Evolutionary conservation across 1,139 yeast species (phyloP).

Genomic region (Arxiozyma bovina): DNA sequence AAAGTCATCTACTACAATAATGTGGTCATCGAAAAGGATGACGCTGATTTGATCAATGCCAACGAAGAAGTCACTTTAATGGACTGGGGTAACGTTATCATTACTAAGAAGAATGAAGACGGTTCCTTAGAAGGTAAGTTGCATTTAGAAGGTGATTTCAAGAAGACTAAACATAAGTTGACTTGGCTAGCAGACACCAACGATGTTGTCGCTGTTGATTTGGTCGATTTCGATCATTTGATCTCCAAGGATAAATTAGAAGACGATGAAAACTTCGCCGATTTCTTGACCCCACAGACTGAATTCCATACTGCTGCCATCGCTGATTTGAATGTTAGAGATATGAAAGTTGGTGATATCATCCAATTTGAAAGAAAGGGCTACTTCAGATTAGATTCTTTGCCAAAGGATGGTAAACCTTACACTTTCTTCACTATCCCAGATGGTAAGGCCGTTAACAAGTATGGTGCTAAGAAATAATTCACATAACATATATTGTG

Average conservation of each 20-base stretch:
- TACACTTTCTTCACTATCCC: constrained; percentile 89
- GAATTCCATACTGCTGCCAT: constrained; percentile 72
- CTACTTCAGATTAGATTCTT: constrained; percentile 73
- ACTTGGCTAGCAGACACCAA: constrained; percentile 89
- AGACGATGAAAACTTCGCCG: constrained; percentile 90
- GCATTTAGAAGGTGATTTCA: constrained; percentile 94
- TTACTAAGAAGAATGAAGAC: constrained; percentile 60
- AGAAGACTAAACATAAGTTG: constrained; percentile 88
- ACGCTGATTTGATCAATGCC: constrained; percentile 62
- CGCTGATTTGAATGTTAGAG: constrained; percentile 73
- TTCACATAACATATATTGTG: not conserved
- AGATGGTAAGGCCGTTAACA: constrained; percentile 85
- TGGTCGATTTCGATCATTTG: constrained; percentile 90
- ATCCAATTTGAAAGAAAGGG: constrained; percentile 98
- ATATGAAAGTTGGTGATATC: constrained; percentile 74
- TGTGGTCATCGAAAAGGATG: constrained; percentile 78
- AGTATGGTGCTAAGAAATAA: constrained; percentile 62
- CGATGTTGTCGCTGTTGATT: constrained; percentile 61
- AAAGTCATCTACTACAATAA: constrained; percentile 58
- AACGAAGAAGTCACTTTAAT: constrained; percentile 89
- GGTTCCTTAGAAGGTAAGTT: constrained; percentile 68
- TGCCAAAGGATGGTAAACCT: constrained; percentile 47
- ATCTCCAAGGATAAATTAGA: constrained; percentile 93
- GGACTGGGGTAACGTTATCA: constrained; percentile 98
- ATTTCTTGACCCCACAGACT: constrained; percentile 81